Base-by-base conservation (phyloP, 495 filamentous ascomycete genomes). In the Saxispiralis lemnorum region DNA sequence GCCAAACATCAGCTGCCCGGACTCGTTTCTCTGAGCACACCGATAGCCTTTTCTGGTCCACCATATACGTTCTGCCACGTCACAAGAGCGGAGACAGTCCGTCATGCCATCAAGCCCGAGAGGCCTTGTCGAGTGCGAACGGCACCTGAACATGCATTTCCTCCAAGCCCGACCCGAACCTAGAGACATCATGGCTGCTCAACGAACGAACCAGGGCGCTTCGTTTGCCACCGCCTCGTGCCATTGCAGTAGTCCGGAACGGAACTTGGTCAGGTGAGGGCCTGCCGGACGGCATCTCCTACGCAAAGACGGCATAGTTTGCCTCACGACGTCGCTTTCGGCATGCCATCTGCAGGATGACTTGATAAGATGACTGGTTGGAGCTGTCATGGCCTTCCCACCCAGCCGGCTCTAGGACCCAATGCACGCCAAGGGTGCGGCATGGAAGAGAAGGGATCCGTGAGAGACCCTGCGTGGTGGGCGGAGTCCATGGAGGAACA, bases 191-290 rank as follows among this genome's bases (percentile, higher is more conserved):
- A 14, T 19, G 14, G 24, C 7, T 31, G 24, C 24, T 28, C 24
- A 28, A 28, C 24, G 24, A 28, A 28, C 24, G 24, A 28, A 28
- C 24, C 24, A 28, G 24, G 24, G 5, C 24, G 5, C 9, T 9
- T 18, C 35, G 44, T 21, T 44, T 34, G 45, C 16, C 41, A 39
- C 40, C 19, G n/a, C 10, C 12, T 30, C 45, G 49, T 32, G 30
- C 31, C 41, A 31, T 28, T 47, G 49, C 49, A 45, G 48, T 19
- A 47, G 30, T 2, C 16, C 32, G 34, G 46, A 51, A 38, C 48
- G 44, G 48, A 38, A 47, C 30, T 18, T 31, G 49, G 45, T 52
- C 49, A 52, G 45, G 45, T 52, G 49, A 52, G 49, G 30, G 30
- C 7, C 15, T 3, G 10, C 38, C 15, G 19, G 19, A n/a, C 12